Base-by-base conservation (phyloP, 257 asterid genomes). In the Mentha longifolia region DNA sequence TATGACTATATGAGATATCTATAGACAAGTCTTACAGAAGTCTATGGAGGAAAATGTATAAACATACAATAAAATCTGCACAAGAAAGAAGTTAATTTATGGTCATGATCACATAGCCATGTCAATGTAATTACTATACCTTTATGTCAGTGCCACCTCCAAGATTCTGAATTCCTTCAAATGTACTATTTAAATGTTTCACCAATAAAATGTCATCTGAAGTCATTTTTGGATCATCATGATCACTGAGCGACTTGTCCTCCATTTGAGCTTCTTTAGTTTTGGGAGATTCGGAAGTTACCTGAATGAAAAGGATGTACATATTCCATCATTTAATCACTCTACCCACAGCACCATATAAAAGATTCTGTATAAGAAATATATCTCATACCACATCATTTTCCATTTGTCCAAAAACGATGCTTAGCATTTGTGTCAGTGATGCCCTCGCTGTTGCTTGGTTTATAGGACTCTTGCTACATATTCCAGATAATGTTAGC, bases 401-500 rank as follows among this genome's bases (percentile, higher is more conserved):
- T 86, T 88, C 96, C 92, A 87, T 82, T 73, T 88, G 86, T 77
- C 94, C 84, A 74, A 92, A 85, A 73, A 85, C 78, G 65, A 86
- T 84, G 82, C 95, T 88, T 73, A 95, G 89, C 98, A 95, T 95
- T 74, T 95, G 99, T 39, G 97, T 88, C 74, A 95, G 75, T 90
- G 89, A 92, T 75, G 98, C 95, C 80, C 89, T 95, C 54, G 99
- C 86, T 37, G 99, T 95, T 74, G 94, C 99, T 87, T 92, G 99
- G 87, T 87, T 95, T 77, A 95, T 87, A 68, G 94, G 88, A 82
- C 95, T 92, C 95, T 95, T 95, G 92, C 99, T 95, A 71, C 77
- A 86, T 79, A 86, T 71, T 64, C 50, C 72, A 74, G 71, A 64
- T 56, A 42, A 71, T 68, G 75, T 83, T 41, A 82, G 86, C 72